Conservation (phyloP, 768 basidiomycete species). For the Dioszegia crocea region DNA sequence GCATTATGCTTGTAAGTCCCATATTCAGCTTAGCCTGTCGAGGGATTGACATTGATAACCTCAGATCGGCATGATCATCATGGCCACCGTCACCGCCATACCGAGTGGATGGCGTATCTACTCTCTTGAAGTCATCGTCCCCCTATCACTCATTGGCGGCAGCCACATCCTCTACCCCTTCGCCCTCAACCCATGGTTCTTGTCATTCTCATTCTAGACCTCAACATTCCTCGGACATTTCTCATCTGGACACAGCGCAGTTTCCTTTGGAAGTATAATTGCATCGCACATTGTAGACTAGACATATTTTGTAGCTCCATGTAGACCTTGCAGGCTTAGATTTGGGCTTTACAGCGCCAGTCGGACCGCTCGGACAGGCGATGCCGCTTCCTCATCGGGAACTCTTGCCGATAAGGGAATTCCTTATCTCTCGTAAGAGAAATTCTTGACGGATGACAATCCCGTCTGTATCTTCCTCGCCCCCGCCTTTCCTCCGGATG, state of each 20-base stretch:
- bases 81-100: slow-evolving; percentile 55
- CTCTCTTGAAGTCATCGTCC: slow-evolving; percentile 73
- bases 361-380: too few species aligned
- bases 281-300: neutral
- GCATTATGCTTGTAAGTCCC: slow-evolving; percentile 32
- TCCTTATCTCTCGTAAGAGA: slow-evolving; percentile 2
- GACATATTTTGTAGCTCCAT: neutral
- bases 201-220: slow-evolving; percentile 32
- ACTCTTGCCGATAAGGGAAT: neutral
- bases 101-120: slow-evolving; percentile 64
- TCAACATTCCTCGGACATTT: neutral
- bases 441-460: neutral
- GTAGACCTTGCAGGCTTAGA: neutral
- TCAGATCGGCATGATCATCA: slow-evolving; percentile 57
- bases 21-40: neutral
- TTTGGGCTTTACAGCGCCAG: too few species aligned
- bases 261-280: too few species aligned
- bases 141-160: slow-evolving; percentile 58
- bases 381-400: too few species aligned
- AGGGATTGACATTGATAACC: neutral
- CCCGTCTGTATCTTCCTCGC: neutral
- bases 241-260: too few species aligned
- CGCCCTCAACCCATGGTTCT: slow-evolving; percentile 63
- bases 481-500: neutral
- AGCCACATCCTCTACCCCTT: slow-evolving; percentile 58